Percentiles rank a stretch among this genome's conserved stretches.
phyloP scores from a whole-genome alignment of 2,329 filamentous ascomycete genomes.

The Scedosporium apiospermum region DNA sequence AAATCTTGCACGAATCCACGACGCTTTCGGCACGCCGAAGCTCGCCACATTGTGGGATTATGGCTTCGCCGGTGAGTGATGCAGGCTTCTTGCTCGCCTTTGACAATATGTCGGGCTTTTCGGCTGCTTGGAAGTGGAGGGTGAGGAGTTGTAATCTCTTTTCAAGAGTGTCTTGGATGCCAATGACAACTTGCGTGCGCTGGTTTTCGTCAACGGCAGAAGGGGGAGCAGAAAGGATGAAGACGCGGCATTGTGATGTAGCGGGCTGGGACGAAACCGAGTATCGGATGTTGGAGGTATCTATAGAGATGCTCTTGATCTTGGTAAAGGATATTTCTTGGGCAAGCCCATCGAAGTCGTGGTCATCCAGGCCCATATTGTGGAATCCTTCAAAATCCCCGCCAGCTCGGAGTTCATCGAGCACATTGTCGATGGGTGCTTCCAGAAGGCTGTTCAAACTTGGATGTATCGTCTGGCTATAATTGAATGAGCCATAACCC shows the following conservation, averaged over 20 bases:
- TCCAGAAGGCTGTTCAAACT: conserved; percentile 56
- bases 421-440: conserved; percentile 56
- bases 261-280: conserved; percentile 45
- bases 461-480: conserved; percentile 36
- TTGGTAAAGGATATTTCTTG: conserved; percentile 65
- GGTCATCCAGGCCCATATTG: conserved; percentile 63
- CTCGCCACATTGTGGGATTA: conserved; percentile 23
- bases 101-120: conserved; percentile 18
- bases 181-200: conserved; percentile 50
- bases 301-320: conserved; percentile 56
- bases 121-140: conserved; percentile 42
- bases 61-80: conserved; percentile 10
- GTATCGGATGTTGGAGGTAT: conserved; percentile 52
- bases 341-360: conserved; percentile 60
- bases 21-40: conserved; percentile 55
- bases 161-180: conserved; percentile 60
- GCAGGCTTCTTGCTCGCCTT: conserved; percentile 13
- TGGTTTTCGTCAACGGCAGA: conserved; percentile 44
- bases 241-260: conserved; percentile 47
- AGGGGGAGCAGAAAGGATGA: conserved; percentile 53
- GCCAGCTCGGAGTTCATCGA: conserved; percentile 57
- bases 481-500: conserved; percentile 27
- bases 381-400: conserved; percentile 59
- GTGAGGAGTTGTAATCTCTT: conserved; percentile 59
- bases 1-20: conserved; percentile 62